phyloP scores from a whole-genome alignment of 805 yeast species.

The Komagataella ulmi region DNA sequence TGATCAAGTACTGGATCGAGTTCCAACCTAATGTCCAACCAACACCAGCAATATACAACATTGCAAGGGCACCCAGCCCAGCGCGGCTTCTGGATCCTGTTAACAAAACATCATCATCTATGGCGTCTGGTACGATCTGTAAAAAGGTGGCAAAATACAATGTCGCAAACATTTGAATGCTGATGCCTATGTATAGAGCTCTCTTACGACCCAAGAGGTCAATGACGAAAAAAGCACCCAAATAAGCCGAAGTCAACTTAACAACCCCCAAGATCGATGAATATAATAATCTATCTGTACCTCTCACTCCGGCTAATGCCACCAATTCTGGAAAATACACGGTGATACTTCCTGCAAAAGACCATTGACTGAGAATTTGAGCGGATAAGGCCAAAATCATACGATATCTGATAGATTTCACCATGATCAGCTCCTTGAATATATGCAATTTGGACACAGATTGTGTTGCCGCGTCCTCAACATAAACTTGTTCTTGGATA shows the following conservation, averaged over 20 bases:
- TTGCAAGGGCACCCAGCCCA: constrained; percentile 34
- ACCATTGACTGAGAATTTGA: constrained; percentile 43
- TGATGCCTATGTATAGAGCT: constrained; percentile 34
- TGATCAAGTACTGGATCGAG: constrained; percentile 38
- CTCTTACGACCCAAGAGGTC: constrained; percentile 39
- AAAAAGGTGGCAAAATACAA: constrained; percentile 34
- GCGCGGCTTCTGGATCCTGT: constrained; percentile 21
- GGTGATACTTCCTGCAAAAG: constrained; percentile 44
- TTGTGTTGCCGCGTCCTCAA: constrained; percentile 19
- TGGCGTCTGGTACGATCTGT: constrained; percentile 29
- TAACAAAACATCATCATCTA: constrained; percentile 15
- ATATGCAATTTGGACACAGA: constrained; percentile 6
- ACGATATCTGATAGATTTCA: constrained; percentile 30
- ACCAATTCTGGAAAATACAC: constrained; percentile 43
- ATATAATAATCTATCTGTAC: constrained; percentile 25
- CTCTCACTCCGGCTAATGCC: constrained; percentile 25
- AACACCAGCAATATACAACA: constrained; percentile 33
- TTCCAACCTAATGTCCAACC: constrained; percentile 54
- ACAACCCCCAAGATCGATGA: constrained; percentile 42
- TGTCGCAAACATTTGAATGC: constrained; percentile 26
- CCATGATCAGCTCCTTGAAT: constrained; percentile 21
- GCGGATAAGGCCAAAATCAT: constrained; percentile 25
- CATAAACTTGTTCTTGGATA: constrained; percentile 30
- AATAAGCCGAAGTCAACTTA: constrained; percentile 33
- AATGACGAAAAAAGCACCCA: constrained; percentile 38